phyloP scores from a whole-genome alignment of 2,329 filamentous ascomycete genomes.

The Diaporthe sp. region DNA sequence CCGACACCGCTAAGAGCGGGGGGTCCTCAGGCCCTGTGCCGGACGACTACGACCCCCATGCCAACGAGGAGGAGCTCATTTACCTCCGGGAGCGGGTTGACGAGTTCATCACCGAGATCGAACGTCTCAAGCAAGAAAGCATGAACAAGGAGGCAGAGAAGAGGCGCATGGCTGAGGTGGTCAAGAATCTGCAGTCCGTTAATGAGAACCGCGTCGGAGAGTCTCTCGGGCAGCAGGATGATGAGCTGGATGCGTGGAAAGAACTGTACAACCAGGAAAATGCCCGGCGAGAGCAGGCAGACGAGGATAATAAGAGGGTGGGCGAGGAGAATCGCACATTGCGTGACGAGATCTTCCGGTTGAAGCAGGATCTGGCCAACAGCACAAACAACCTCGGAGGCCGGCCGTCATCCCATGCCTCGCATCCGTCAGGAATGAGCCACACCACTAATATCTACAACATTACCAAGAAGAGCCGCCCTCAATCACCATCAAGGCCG shows the following conservation, averaged over 20 bases:
- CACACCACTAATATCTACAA: constrained; percentile 76
- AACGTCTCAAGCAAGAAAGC: constrained; percentile 81
- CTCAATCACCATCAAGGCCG: constrained; percentile 60
- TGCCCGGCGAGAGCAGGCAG: constrained; percentile 85
- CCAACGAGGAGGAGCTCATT: constrained; percentile 84
- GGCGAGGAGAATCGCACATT: constrained; percentile 89
- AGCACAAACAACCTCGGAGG: constrained; percentile 38
- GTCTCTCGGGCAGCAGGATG: constrained; percentile 37
- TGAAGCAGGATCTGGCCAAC: constrained; percentile 68
- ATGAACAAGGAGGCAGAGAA: constrained; percentile 86
- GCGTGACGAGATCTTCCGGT: constrained; percentile 83
- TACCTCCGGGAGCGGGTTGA: constrained; percentile 89
- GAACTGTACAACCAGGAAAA: constrained; percentile 85
- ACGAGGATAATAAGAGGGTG: constrained; percentile 82
- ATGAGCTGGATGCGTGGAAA: constrained; percentile 57
- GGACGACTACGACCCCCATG: constrained; percentile 67
- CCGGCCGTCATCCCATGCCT: constrained; percentile 21
- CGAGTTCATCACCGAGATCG: constrained; percentile 84
- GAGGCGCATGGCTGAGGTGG: constrained; percentile 84
- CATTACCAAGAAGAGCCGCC: constrained; percentile 64
- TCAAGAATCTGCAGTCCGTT: constrained; percentile 70
- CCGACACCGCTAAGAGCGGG: constrained; percentile 67
- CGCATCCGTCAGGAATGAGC: constrained; percentile 50
- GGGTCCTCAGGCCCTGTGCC: constrained; percentile 67
- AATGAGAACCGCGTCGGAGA: constrained; percentile 56